phyloP scores from a whole-genome alignment of 306 rosid genomes.

The Lotus japonicus region DNA sequence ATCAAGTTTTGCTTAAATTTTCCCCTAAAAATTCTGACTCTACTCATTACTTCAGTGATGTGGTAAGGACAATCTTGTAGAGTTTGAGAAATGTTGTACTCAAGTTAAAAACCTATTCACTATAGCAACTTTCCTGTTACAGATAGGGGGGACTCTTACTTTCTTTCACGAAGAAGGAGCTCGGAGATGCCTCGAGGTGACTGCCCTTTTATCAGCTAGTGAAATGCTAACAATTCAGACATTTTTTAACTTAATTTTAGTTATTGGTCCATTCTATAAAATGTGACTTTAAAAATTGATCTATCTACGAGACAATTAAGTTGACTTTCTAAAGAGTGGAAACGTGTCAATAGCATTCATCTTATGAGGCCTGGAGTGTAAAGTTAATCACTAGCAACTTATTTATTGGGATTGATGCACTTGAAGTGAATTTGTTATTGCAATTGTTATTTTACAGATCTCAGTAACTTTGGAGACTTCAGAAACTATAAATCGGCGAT shows the following conservation, averaged over 20 bases:
- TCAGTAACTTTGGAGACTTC: constrained; percentile 88
- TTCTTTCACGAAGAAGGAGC: constrained; percentile 86
- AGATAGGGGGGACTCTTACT: constrained; percentile 98
- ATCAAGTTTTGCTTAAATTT: constrained; percentile 85
- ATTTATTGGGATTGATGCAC: constrained; percentile 18
- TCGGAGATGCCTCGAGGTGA: constrained; percentile 98
- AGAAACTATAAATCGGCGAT: constrained; percentile 73
- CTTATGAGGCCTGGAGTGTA: constrained; percentile 14
- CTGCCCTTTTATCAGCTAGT: constrained; percentile 6
- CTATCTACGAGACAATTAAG: too few relatives aligned
- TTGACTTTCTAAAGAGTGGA: too few relatives aligned
- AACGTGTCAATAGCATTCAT: not conserved
- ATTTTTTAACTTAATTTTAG: too few relatives aligned
- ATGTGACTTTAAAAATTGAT: too few relatives aligned
- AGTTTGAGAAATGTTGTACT: constrained; percentile 12
- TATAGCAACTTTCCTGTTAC: constrained; percentile 19
- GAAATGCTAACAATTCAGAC: too few relatives aligned
- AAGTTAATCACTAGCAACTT: not conserved
- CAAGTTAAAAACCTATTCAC: not conserved
- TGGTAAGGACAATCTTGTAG: constrained; percentile 45
- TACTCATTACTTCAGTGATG: constrained; percentile 84
- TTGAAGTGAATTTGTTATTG: constrained; percentile 7
- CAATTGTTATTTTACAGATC: constrained; percentile 35
- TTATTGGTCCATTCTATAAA: too few relatives aligned
- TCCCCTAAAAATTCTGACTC: constrained; percentile 92